Evolutionary conservation across 495 filamentous ascomycete species (phyloP).

Genomic region (Podospora pseudoanserina): DNA sequence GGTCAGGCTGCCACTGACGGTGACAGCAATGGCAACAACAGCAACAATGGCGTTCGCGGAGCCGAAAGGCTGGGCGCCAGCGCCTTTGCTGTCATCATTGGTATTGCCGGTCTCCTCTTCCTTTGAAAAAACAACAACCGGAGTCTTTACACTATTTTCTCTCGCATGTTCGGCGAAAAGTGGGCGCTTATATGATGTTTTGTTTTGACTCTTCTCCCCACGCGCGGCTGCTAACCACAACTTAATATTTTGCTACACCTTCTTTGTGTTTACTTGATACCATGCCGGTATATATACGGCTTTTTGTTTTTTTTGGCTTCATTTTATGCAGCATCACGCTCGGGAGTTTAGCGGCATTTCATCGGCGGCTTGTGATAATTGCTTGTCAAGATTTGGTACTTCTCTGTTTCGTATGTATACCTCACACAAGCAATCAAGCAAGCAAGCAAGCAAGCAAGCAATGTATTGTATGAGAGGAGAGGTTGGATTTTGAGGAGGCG

Average conservation of each 20-base stretch:
- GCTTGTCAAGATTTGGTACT: background rate
- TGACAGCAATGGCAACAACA: conserved; percentile 21
- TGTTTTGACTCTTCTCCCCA: background rate
- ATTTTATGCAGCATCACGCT: background rate
- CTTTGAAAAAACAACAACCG: conserved; percentile 25
- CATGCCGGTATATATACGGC: background rate
- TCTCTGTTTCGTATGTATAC: background rate
- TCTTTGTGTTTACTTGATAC: background rate
- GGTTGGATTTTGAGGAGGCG: too few species aligned
- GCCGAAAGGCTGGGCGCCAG: conserved; percentile 45
- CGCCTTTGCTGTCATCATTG: conserved; percentile 48
- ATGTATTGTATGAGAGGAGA: background rate
- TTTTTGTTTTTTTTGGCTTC: background rate
- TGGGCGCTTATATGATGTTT: background rate
- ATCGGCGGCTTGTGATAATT: background rate
- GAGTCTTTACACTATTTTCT: background rate
- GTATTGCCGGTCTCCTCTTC: conserved; percentile 44
- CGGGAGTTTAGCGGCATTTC: background rate
- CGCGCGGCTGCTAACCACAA: background rate
- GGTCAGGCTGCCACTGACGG: conserved; percentile 6
- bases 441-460: background rate
- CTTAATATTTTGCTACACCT: background rate
- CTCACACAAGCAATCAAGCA: background rate
- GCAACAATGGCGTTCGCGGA: conserved; percentile 32
- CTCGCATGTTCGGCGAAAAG: background rate